Base-by-base conservation (phyloP, 768 basidiomycete genomes). In the Lentinus tigrinus region DNA sequence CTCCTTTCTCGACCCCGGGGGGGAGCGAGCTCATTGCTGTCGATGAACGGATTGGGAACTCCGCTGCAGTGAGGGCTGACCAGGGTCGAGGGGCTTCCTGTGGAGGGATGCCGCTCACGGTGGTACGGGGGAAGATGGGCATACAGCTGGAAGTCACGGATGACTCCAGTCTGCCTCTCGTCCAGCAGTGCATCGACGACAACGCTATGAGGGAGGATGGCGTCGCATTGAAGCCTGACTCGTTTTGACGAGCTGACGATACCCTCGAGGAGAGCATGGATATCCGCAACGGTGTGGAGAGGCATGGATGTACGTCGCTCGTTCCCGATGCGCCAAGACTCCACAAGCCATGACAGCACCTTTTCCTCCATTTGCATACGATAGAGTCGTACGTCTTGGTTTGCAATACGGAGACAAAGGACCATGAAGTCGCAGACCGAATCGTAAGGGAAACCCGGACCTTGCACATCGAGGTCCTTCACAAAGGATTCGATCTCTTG, bases 381-480 rank as follows among this genome's bases (percentile, higher is more conserved):
- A 72, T 92, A 92, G 16, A 98, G 73, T 19, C 88, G 81, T 56
- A 89, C 87, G 67, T 98, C 94, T 67, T 88, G 86, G 57, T 82
- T 85, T 0, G 93, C 87, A 23, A 93, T 76, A 17, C 77, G 79
- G 47, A 98, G 75, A 54, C 85, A 88, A 26, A 81, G 75, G 5
- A 82, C 74, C 46, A 98, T 77, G 68, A 98, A 93, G 56, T 78
- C 76, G 76, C 95, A 97, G 38, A 96, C 93, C 1, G 95, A 86
- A 67, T 99, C 97, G 65, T 82, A 90, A 0, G 95, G 93, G 65
- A 83, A 87, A 14, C 85, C 75, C 2, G 95, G 95, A 0, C 95
- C 95, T 73, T 98, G 96, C 16, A 97, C 81, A 62, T 93, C 89
- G 57, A 99, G 77, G 61, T 96, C 92, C 60, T 87, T 88, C 1